A percentile compares a stretch with the other conserved stretches of the same genome.
These are phyloP conservation scores for Cardiospermum halicacabum DNA, from an alignment of 345 rosid genomes.

Conservation along the genomic window DNA sequence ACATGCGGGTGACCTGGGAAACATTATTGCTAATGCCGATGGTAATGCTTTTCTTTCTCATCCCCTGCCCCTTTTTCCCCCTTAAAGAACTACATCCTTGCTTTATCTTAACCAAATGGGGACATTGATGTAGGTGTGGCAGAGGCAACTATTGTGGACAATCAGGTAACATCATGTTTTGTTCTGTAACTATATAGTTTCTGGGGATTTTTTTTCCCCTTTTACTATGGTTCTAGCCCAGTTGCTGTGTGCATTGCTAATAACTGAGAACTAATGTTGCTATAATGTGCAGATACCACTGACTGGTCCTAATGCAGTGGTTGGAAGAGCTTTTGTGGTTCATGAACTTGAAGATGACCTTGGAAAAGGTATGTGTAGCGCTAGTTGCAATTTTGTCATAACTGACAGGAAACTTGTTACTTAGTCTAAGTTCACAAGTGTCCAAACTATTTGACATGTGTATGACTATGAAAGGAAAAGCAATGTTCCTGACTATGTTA, in stretches of 20 bases:
- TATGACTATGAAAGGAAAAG: not conserved
- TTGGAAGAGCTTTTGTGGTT: constrained; percentile 97
- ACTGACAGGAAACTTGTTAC: not conserved
- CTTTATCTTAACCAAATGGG: constrained; percentile 1
- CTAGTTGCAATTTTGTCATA: not conserved
- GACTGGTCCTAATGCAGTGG: constrained; percentile 63
- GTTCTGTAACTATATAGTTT: not conserved
- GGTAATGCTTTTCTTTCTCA: constrained; percentile 40
- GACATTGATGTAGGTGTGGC: constrained; percentile 59
- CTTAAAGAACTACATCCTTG: not conserved
- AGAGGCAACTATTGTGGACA: constrained; percentile 81
- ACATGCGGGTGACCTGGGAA: constrained; percentile 99
- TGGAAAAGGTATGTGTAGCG: constrained; percentile 61
- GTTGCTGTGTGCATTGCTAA: not conserved
- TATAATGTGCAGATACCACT: constrained; percentile 58
- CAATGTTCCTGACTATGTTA: not conserved
- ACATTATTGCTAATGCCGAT: constrained; percentile 84
- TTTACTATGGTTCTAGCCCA: not conserved
- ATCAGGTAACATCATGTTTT: constrained; percentile 42
- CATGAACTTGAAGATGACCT: constrained; percentile 98
- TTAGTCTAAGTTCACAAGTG: not conserved
- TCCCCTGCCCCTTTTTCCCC: not conserved
- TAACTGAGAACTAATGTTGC: not conserved
- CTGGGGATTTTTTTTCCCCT: not conserved
- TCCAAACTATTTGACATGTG: not conserved